These are phyloP conservation scores for Trichosanthes truncata DNA, from an alignment of 306 rosid species.

Conservation along the genomic window DNA sequence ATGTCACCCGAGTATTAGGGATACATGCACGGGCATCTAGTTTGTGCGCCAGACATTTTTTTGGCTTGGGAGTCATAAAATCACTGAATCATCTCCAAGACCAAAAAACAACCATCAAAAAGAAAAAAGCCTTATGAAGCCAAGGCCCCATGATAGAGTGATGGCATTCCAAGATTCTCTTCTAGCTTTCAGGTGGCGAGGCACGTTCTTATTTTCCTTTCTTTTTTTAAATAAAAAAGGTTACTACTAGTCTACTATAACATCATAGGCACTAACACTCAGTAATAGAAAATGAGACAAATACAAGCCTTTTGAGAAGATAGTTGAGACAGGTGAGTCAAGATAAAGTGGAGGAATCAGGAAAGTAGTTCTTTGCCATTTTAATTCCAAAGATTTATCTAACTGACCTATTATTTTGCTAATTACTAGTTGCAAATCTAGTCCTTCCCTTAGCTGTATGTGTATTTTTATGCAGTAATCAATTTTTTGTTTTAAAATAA, in stretches of 20 bases:
- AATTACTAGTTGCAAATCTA: not conserved
- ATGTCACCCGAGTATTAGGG: too few relatives aligned
- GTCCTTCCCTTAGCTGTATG: not conserved
- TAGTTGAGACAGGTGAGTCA: too few relatives aligned
- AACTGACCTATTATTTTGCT: not conserved
- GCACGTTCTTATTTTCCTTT: not conserved
- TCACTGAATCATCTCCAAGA: not conserved
- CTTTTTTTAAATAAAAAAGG: too few relatives aligned
- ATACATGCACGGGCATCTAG: too few relatives aligned
- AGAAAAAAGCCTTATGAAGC: not conserved
- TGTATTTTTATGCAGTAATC: not conserved
- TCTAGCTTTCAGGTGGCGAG: not conserved
- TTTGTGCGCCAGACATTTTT: too few relatives aligned
- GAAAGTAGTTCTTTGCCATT: not conserved
- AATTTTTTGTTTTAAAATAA: not conserved
- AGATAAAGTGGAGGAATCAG: not conserved
- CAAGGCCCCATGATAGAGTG: not conserved
- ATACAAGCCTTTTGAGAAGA: too few relatives aligned
- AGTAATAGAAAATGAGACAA: too few relatives aligned
- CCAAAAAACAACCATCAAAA: not conserved
- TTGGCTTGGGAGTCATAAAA: too few relatives aligned
- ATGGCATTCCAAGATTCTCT: not conserved
- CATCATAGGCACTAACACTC: too few relatives aligned
- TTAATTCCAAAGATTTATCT: not conserved
- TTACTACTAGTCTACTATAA: too few relatives aligned